Conservation (phyloP, 78 protist genomes). For the Pigoraptor vietnamica region DNA sequence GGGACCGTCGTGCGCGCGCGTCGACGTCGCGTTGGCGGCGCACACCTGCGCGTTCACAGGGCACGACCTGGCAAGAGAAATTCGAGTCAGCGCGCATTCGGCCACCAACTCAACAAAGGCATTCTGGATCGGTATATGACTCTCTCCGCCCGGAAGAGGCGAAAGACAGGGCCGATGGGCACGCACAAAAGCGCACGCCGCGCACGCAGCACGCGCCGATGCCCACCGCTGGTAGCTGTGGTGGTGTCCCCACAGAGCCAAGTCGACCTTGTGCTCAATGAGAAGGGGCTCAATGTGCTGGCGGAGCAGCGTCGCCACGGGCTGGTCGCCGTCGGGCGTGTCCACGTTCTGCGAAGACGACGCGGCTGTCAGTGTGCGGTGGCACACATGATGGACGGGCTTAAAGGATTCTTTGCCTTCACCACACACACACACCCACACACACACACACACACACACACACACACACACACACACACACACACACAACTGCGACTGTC, state of each 20-base stretch:
- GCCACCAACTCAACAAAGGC: not conserved
- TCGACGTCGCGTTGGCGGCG: not conserved
- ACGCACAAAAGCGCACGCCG: not conserved
- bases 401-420: too few species aligned
- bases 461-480: too few species aligned
- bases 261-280: not conserved
- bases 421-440: too few species aligned
- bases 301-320: not conserved
- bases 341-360: not conserved
- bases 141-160: too few species aligned
- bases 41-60: not conserved
- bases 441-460: too few species aligned
- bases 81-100: too few species aligned
- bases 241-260: not conserved
- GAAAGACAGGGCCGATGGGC: too few species aligned
- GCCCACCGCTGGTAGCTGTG: conserved; percentile 15
- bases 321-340: not conserved
- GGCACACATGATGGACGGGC: not conserved
- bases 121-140: too few species aligned
- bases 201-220: not conserved
- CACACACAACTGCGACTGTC: too few species aligned
- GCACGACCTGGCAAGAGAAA: not conserved
- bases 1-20: not conserved
- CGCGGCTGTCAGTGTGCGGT: too few species aligned
- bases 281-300: not conserved